phyloP scores from a whole-genome alignment of 306 rosid species.

The Vigna angularis region DNA sequence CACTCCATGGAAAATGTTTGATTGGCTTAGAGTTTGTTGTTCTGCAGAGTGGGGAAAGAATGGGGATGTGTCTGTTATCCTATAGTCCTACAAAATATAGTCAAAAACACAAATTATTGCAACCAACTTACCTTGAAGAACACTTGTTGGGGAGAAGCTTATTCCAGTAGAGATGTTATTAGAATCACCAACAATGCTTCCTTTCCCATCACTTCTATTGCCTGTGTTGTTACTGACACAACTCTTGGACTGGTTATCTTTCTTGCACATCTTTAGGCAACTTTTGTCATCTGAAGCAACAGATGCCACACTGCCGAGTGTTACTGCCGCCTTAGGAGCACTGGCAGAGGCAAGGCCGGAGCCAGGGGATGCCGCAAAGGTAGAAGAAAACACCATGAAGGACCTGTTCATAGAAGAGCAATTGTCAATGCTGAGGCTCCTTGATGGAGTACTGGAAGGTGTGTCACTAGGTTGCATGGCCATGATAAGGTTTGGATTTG shows the following conservation, averaged over 20 bases:
- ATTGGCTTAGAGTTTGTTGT: background rate
- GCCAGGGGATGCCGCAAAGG: background rate
- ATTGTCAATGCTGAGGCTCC: constrained; percentile 34
- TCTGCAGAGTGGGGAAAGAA: background rate
- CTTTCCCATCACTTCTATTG: constrained; percentile 40
- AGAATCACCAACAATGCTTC: constrained; percentile 42
- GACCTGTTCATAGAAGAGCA: constrained; percentile 32
- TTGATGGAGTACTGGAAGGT: constrained; percentile 25
- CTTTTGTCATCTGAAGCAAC: constrained; percentile 17
- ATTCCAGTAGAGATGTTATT: constrained; percentile 49
- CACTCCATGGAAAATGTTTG: constrained; percentile 8
- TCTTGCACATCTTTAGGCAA: constrained; percentile 21
- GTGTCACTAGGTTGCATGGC: constrained; percentile 47
- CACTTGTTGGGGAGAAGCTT: constrained; percentile 81
- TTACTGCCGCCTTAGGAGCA: constrained; percentile 5
- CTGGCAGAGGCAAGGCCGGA: constrained; percentile 33
- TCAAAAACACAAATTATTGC: background rate
- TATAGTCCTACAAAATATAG: background rate
- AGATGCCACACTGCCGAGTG: background rate
- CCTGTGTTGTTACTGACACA: constrained; percentile 17
- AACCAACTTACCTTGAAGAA: constrained; percentile 67
- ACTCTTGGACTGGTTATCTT: constrained; percentile 45
- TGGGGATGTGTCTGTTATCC: background rate
- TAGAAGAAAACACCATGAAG: background rate
- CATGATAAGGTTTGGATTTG: constrained; percentile 41